Percentiles rank a stretch among this genome's conserved stretches.
These are phyloP conservation scores for Volvariella volvacea DNA, from an alignment of 1,284 basidiomycete genomes.

Conservation along the genomic window DNA sequence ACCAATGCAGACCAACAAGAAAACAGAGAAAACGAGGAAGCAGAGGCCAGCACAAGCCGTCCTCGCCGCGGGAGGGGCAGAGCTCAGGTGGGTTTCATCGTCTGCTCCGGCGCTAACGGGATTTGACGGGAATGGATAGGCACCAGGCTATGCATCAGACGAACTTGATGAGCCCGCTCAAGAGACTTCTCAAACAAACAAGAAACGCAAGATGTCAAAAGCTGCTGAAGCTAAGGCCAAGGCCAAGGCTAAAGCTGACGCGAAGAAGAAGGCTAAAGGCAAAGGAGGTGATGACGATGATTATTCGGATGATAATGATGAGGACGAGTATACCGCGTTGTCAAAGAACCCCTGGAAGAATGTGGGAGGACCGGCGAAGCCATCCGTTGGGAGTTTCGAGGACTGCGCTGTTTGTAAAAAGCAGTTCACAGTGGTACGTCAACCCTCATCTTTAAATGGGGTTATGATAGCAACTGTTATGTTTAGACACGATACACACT, in stretches of 20 bases:
- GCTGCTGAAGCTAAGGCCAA: slow-evolving; percentile 33
- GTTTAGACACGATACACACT: slow-evolving; percentile 79
- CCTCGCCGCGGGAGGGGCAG: neutral
- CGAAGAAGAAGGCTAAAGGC: slow-evolving; percentile 38
- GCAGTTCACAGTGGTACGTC: slow-evolving; percentile 74
- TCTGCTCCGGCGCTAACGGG: neutral
- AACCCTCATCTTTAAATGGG: neutral
- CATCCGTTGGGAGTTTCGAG: slow-evolving; percentile 75
- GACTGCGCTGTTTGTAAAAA: slow-evolving; percentile 79
- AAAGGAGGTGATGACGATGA: slow-evolving; percentile 41
- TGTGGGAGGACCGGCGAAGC: slow-evolving; percentile 37
- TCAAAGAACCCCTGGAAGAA: slow-evolving; percentile 46
- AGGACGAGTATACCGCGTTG: slow-evolving; percentile 42
- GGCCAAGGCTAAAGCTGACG: slow-evolving; percentile 44
- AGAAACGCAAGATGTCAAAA: slow-evolving; percentile 28
- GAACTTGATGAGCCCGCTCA: slow-evolving; percentile 57
- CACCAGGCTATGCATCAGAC: slow-evolving; percentile 19
- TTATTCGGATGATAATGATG: slow-evolving; percentile 31
- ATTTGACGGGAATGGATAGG: too few relatives aligned
- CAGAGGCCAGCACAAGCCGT: slow-evolving; percentile 11
- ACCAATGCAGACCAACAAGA: slow-evolving; percentile 7
- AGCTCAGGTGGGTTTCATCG: neutral
- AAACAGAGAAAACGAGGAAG: slow-evolving; percentile 22
- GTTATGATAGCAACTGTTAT: too few relatives aligned
- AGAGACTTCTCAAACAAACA: slow-evolving; percentile 31